Evolutionary conservation across 1,139 yeast genomes (phyloP).

Genomic region (Torulaspora pretoriensis): DNA sequence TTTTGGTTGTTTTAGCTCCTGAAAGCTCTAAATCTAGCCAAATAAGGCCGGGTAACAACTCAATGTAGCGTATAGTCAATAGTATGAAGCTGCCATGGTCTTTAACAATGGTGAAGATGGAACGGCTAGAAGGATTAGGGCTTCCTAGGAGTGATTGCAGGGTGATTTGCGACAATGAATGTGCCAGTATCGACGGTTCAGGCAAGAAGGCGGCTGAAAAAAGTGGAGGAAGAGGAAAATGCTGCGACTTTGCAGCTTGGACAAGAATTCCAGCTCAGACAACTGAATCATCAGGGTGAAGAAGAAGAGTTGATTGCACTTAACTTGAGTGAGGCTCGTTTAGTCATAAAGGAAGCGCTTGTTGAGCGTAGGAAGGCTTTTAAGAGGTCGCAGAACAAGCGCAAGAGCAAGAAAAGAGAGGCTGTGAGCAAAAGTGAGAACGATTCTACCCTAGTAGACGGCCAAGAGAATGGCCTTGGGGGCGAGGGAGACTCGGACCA

Average conservation of each 20-base stretch:
- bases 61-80: background rate
- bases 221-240: slow-evolving; percentile 79
- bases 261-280: slow-evolving; percentile 82
- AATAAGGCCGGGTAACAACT: background rate
- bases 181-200: slow-evolving; percentile 86
- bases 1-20: background rate
- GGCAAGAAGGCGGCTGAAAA: slow-evolving; percentile 67
- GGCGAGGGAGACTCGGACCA: slow-evolving; percentile 1
- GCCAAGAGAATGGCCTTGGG: slow-evolving; percentile 12
- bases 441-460: slow-evolving; percentile 7
- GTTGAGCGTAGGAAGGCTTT: slow-evolving; percentile 66
- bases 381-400: slow-evolving; percentile 37
- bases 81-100: too few relatives aligned
- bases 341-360: slow-evolving; percentile 84
- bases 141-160: background rate
- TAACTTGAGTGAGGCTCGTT: slow-evolving; percentile 83
- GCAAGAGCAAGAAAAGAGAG: slow-evolving; percentile 41
- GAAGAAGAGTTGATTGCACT: slow-evolving; percentile 75
- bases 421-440: slow-evolving; percentile 8
- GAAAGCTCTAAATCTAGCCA: background rate
- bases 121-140: too few relatives aligned
- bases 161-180: slow-evolving; percentile 50
- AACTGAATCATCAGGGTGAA: slow-evolving; percentile 75
- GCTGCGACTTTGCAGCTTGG: slow-evolving; percentile 84
- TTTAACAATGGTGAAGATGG: background rate